These are phyloP conservation scores for Ophiostoma triangulosporum DNA, from an alignment of 2,329 filamentous ascomycete species.

Conservation along the genomic window DNA sequence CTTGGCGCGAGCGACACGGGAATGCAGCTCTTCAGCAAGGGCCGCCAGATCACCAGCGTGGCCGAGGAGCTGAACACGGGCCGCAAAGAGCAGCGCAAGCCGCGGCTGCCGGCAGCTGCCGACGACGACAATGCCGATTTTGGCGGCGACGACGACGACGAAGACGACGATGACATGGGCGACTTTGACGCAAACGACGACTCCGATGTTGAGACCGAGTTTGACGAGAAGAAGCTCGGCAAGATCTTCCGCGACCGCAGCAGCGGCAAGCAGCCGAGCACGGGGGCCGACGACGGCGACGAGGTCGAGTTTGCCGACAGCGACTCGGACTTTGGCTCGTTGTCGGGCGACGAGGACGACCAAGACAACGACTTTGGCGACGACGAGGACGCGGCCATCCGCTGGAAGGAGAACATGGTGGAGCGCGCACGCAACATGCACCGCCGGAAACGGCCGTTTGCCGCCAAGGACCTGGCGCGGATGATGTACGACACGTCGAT, in stretches of 20 bases:
- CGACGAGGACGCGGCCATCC: slow-evolving; percentile 46
- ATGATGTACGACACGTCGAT: slow-evolving; percentile 80
- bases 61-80: slow-evolving; percentile 47
- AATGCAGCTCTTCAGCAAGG: slow-evolving; percentile 73
- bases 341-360: slow-evolving; percentile 50
- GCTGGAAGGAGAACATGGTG: slow-evolving; percentile 82
- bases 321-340: slow-evolving; percentile 86
- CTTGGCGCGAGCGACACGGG: slow-evolving; percentile 73
- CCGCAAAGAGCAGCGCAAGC: slow-evolving; percentile 43
- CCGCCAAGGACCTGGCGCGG: slow-evolving; percentile 69
- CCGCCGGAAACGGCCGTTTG: slow-evolving; percentile 55
- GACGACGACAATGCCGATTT: slow-evolving; percentile 37
- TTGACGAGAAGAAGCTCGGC: slow-evolving; percentile 45
- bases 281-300: slow-evolving; percentile 55
- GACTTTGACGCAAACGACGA: slow-evolving; percentile 38
- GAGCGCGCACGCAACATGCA: slow-evolving; percentile 63
- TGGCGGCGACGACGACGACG: slow-evolving; percentile 36
- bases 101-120: slow-evolving; percentile 44
- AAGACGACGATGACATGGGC: slow-evolving; percentile 28
- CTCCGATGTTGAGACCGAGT: slow-evolving; percentile 29
- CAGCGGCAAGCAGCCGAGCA: slow-evolving; percentile 29
- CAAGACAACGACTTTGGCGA: slow-evolving; percentile 31
- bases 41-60: slow-evolving; percentile 49
- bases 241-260: slow-evolving; percentile 43
- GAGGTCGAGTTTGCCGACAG: slow-evolving; percentile 90